phyloP scores from a whole-genome alignment of 75 land plant species.

The Selaginella moellendorffii region DNA sequence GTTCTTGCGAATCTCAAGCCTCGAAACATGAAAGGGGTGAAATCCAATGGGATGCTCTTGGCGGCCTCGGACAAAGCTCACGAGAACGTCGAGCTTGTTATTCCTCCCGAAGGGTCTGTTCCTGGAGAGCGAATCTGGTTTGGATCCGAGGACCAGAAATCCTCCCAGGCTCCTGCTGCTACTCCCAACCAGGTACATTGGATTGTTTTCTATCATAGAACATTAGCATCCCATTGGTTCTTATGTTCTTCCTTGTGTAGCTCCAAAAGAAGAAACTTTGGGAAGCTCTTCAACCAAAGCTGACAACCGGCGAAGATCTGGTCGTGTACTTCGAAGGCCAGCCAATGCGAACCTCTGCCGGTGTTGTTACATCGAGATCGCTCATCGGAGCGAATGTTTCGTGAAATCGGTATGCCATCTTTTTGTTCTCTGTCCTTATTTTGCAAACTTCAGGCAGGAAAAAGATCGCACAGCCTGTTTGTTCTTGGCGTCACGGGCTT shows the following conservation, averaged over 20 bases:
- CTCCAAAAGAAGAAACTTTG: conserved; percentile 86
- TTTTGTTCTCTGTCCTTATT: too few relatives aligned
- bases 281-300: conserved; percentile 78
- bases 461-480: too few relatives aligned
- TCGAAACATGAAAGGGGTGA: conserved; percentile 91
- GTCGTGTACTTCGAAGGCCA: conserved; percentile 40
- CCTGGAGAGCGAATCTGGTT: conserved; percentile 95
- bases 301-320: conserved; percentile 54
- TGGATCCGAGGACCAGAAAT: conserved; percentile 46
- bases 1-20: conserved; percentile 92
- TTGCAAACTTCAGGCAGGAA: too few relatives aligned
- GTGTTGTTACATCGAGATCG: conserved; percentile 39
- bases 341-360: conserved; percentile 61
- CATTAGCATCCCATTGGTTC: too few relatives aligned
- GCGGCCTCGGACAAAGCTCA: conserved; percentile 85
- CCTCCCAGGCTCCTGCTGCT: conserved; percentile 45
- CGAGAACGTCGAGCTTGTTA: conserved; percentile 75
- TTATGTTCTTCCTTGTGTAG: conserved; percentile 15
- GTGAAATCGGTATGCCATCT: too few relatives aligned
- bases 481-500: too few relatives aligned
- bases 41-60: conserved; percentile 88
- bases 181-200: conserved; percentile 74
- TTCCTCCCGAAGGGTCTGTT: conserved; percentile 69
- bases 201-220: too few relatives aligned
- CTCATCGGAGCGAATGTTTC: conserved; percentile 69